These are phyloP conservation scores for Scutellaria minor DNA, from an alignment of 257 asterid genomes.

Conservation along the genomic window DNA sequence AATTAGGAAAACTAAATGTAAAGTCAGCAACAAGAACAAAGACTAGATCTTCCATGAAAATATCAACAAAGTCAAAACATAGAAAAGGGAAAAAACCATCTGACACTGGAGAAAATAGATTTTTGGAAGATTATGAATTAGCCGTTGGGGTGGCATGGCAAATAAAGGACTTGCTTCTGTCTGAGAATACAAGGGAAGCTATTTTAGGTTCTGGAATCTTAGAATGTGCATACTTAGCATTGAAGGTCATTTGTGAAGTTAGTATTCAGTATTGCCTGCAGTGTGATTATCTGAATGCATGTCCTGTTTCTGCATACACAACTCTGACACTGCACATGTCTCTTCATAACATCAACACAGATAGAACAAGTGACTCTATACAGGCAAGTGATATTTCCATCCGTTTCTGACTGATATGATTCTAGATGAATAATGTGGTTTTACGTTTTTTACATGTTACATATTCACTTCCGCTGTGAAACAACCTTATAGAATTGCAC, in stretches of 20 bases:
- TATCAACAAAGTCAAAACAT: constrained; percentile 52
- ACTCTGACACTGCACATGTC: constrained; percentile 72
- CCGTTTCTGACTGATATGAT: constrained; percentile 29
- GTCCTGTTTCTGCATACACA: constrained; percentile 70
- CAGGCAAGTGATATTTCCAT: constrained; percentile 63
- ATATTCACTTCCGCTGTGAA: constrained; percentile 1
- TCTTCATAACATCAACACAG: constrained; percentile 52
- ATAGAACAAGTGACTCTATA: constrained; percentile 38
- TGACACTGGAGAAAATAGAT: constrained; percentile 34
- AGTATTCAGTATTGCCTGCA: constrained; percentile 70
- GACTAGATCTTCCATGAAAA: constrained; percentile 43
- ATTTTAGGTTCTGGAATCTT: constrained; percentile 54
- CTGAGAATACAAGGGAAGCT: constrained; percentile 62
- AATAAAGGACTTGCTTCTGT: constrained; percentile 77
- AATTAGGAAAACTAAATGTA: constrained; percentile 39
- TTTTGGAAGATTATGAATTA: constrained; percentile 64
- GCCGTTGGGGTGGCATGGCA: constrained; percentile 93
- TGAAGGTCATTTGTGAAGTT: constrained; percentile 79
- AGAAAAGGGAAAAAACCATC: constrained; percentile 45
- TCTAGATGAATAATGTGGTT: constrained; percentile 17
- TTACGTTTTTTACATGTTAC: constrained; percentile 11
- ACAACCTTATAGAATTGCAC: background rate
- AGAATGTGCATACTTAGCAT: constrained; percentile 52
- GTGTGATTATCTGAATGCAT: constrained; percentile 50
- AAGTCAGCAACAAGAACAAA: constrained; percentile 48